Evolutionary conservation across 345 rosid species (phyloP), one percentile per base, ranked within the genome.

Genomic region (Leavenworthia alabamica): DNA sequence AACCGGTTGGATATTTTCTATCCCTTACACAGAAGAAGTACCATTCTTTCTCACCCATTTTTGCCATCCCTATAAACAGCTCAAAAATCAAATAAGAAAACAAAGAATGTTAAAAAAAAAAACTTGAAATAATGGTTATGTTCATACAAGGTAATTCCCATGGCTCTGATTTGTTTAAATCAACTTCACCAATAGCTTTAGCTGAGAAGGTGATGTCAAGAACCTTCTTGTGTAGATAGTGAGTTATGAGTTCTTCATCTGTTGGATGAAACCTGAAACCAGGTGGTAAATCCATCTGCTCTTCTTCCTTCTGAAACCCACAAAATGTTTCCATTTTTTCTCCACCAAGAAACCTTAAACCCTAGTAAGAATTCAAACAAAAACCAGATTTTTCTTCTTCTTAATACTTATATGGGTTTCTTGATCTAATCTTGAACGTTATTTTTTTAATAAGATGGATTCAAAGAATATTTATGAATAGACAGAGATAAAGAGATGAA

Each of bases 41-140:
- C 98, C 98, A 92, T 17, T 92, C 96, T 73, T 83, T 92, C 75
- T 89, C 97, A n/a, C 97, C 97, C 95, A 89, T 83, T 73, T 89
- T 92, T 11, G 99, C 97, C 74, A 85, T 92, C 94, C 86, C 99
- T 92, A 13, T 51, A 47, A 13, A 2, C 3, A 22, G 8, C 26
- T 23, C 23, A 37, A 10, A 15, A 48, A 50, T 49, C 11, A 19
- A 44, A 33, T 28, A n/a, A 26, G 24, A 65, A 58, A 27, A 39
- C 1, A 64, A 28, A 46, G 42, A 48, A 13, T n/a, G 36, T 12
- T 23, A 45, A 64, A 64, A 16, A 20, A 17, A 45, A 64, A 64
- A 16, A 20, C 11, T 35, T 4, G 19, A 12, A 14, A 33, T 14
- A 16, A 15, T 11, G 44, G 8, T 35, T 4, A 8, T 12, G 14